A percentile compares a stretch with the other conserved stretches of the same genome.
Conservation (phyloP, 371 early-diverging fungal species). For the Lichtheimia ramosa region DNA sequence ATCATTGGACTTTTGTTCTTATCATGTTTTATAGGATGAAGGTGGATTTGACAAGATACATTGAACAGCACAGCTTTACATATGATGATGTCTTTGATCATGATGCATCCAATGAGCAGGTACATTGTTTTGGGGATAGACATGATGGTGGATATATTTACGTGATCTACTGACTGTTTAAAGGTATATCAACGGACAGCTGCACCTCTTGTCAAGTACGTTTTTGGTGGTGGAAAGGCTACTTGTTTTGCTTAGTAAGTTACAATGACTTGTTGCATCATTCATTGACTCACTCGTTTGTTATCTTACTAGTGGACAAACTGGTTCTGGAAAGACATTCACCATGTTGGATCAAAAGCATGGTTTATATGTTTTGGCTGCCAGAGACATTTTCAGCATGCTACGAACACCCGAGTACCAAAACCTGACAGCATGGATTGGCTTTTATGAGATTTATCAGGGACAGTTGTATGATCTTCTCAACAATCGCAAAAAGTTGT, state of each 20-base stretch:
- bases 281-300: not conserved
- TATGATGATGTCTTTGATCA: constrained; percentile 97
- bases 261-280: not conserved
- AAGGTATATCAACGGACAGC: constrained; percentile 81
- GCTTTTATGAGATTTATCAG: constrained; percentile 96
- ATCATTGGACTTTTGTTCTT: not conserved
- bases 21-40: constrained; percentile 62
- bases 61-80: constrained; percentile 90
- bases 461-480: constrained; percentile 92
- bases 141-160: not conserved
- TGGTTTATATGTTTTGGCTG: constrained; percentile 89
- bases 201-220: constrained; percentile 86
- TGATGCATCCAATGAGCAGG: constrained; percentile 78
- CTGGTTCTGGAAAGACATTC: constrained; percentile 93
- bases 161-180: no score
- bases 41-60: constrained; percentile 93
- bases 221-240: constrained; percentile 92
- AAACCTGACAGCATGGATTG: constrained; percentile 77
- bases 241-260: constrained; percentile 96
- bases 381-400: constrained; percentile 81
- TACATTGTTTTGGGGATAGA: constrained; percentile 13
- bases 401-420: constrained; percentile 72
- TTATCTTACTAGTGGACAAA: constrained; percentile 76
- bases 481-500: constrained; percentile 82
- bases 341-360: constrained; percentile 89